Evolutionary conservation across 208 protist species (phyloP).

Genomic region (Crithidia brevicula): DNA sequence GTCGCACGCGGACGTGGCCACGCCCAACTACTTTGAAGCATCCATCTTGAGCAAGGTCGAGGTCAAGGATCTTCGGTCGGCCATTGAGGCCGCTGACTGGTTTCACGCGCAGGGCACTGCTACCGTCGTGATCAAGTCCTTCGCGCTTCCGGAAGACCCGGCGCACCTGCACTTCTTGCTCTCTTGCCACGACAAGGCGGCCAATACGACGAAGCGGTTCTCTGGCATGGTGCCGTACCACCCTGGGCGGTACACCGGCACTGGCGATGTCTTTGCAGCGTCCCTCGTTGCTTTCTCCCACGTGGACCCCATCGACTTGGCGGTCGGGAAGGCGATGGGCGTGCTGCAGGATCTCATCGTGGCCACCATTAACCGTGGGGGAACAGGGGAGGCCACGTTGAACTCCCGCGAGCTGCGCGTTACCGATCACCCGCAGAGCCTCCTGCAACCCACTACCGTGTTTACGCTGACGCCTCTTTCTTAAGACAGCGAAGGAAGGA

Average conservation of each 20-base stretch:
- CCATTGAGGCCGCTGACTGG: conserved; percentile 69
- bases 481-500: not conserved
- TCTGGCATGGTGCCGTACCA: conserved; percentile 75
- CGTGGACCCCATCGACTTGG: conserved; percentile 50
- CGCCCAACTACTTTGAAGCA: conserved; percentile 96
- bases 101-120: conserved; percentile 78
- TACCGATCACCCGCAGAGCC: conserved; percentile 42
- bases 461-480: conserved; percentile 45
- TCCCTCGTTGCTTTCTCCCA: conserved; percentile 74
- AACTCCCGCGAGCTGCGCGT: conserved; percentile 81
- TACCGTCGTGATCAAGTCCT: conserved; percentile 89
- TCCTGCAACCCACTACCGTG: conserved; percentile 55
- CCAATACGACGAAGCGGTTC: conserved; percentile 41
- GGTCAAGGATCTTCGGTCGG: conserved; percentile 63
- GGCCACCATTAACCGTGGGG: conserved; percentile 58
- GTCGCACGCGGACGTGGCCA: conserved; percentile 75
- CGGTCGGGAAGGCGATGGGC: conserved; percentile 79
- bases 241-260: conserved; percentile 86
- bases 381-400: conserved; percentile 47
- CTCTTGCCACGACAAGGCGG: conserved; percentile 32
- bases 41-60: conserved; percentile 70
- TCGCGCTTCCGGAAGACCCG: conserved; percentile 45
- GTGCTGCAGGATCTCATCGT: conserved; percentile 88
- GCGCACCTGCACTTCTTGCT: conserved; percentile 65
- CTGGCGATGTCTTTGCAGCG: conserved; percentile 85